Evolutionary conservation across 1,284 basidiomycete species (phyloP).

Genomic region (Moesziomyces antarcticus): DNA sequence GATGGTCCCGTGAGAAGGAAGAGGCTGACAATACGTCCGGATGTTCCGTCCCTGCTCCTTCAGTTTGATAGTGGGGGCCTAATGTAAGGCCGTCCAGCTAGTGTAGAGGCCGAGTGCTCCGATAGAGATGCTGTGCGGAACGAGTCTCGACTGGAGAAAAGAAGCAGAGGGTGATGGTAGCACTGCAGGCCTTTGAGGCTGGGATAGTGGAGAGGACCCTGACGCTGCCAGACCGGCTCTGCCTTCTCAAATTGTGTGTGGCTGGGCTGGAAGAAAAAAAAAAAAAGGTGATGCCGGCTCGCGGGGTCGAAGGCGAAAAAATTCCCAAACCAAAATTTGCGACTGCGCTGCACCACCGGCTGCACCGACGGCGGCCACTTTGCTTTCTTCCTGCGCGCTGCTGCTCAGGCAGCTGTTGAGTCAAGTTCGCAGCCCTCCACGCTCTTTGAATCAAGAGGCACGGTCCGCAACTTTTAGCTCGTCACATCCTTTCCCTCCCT

Average conservation of each 20-base stretch:
- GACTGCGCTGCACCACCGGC: not conserved
- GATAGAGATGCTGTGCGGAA: no score
- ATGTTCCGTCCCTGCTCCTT: no score
- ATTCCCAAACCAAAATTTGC: conserved; percentile 19
- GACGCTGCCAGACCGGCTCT: not conserved
- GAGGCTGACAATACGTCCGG: no score
- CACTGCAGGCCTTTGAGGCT: not conserved
- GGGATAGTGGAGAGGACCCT: conserved; percentile 3
- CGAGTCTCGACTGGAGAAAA: not conserved
- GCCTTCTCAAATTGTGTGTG: no score
- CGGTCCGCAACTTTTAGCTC: not conserved
- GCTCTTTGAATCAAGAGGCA: not conserved
- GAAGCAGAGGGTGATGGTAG: not conserved
- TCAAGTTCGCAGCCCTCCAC: not conserved
- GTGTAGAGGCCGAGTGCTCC: not conserved
- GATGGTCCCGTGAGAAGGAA: not conserved
- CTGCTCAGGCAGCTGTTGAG: no score
- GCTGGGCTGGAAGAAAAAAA: not conserved
- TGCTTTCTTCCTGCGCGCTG: not conserved
- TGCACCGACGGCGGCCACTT: no score
- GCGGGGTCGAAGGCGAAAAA: conserved; percentile 8
- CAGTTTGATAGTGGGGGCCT: no score
- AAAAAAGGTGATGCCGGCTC: not conserved
- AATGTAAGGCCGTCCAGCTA: no score
- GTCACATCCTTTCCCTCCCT: not conserved